phyloP scores from a whole-genome alignment of 2,329 filamentous ascomycete genomes.

The Zasmidium angulare region DNA sequence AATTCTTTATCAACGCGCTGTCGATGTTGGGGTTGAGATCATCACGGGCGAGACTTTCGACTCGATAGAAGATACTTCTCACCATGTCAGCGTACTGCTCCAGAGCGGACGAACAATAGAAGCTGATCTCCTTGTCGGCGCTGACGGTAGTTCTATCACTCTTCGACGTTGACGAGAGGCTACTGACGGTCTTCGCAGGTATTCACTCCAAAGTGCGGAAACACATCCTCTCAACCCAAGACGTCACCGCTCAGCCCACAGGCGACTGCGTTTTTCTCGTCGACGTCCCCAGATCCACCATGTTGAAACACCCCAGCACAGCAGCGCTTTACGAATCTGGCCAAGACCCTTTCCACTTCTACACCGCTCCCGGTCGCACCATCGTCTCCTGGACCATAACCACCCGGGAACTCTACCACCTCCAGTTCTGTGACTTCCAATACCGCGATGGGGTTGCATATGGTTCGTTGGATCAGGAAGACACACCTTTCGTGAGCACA shows the following conservation, averaged over 20 bases:
- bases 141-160: background rate
- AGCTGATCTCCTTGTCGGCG: background rate
- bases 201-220: slow-evolving; percentile 1
- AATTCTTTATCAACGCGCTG: background rate
- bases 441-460: background rate
- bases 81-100: background rate
- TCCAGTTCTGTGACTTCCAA: background rate
- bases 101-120: background rate
- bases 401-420: slow-evolving; percentile 4
- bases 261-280: background rate
- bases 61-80: background rate
- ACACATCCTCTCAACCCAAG: background rate
- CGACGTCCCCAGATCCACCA: background rate
- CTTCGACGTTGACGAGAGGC: background rate
- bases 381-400: background rate
- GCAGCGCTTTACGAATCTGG: background rate
- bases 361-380: background rate
- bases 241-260: background rate
- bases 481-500: background rate
- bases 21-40: background rate
- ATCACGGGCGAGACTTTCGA: background rate
- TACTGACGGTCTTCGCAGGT: background rate
- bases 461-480: background rate
- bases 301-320: background rate
- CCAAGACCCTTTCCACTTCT: background rate